Conservation (phyloP, 345 rosid species). For the Gossypium arboreum region DNA sequence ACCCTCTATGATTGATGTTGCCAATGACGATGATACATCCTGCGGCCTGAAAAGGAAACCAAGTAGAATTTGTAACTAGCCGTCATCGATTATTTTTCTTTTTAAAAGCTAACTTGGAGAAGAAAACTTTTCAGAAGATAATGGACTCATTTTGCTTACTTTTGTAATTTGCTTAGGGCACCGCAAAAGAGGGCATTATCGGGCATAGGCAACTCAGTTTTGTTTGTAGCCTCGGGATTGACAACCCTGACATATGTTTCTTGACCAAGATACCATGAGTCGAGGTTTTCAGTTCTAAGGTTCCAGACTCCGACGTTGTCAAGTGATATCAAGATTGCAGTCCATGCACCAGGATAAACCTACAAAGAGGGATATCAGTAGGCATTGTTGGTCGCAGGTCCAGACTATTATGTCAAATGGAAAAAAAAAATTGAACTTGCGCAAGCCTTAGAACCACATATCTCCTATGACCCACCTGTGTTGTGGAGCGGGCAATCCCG, state of each 20-base stretch:
- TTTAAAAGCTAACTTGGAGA: neutral
- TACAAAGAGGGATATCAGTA: constrained; percentile 15
- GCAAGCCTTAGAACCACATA: neutral
- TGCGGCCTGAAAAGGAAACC: constrained; percentile 54
- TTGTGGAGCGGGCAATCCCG: constrained; percentile 84
- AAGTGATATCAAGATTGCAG: constrained; percentile 81
- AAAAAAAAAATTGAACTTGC: neutral
- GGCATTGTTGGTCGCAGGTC: neutral
- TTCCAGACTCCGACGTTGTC: constrained; percentile 99
- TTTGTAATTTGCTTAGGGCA: constrained; percentile 65
- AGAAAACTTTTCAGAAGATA: neutral
- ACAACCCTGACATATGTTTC: constrained; percentile 88
- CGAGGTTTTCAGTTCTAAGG: constrained; percentile 91
- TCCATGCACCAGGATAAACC: constrained; percentile 99
- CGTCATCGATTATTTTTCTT: neutral
- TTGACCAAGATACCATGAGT: constrained; percentile 98
- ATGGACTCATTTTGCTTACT: constrained; percentile 35
- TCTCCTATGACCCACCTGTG: constrained; percentile 54
- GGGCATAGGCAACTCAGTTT: constrained; percentile 79
- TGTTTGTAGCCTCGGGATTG: constrained; percentile 90
- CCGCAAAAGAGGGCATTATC: constrained; percentile 92
- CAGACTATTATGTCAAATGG: neutral
- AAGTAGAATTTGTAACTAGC: constrained; percentile 11
- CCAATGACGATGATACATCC: constrained; percentile 50
- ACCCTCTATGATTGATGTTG: constrained; percentile 23